These are phyloP conservation scores for Thyridium curvatum DNA, from an alignment of 2,329 filamentous ascomycete genomes.

Conservation along the genomic window DNA sequence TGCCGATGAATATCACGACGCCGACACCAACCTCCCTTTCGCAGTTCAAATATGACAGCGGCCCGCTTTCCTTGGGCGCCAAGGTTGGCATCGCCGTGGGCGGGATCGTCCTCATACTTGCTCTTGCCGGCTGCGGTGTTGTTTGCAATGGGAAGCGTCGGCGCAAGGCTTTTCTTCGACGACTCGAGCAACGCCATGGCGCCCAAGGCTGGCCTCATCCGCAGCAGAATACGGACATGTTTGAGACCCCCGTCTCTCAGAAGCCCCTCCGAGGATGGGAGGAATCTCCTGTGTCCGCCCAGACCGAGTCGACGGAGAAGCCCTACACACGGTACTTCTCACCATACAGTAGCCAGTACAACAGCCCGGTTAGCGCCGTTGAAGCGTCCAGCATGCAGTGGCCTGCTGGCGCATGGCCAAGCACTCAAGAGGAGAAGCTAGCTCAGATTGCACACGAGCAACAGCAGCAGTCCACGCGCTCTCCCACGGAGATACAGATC, in stretches of 20 bases:
- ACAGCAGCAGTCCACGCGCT: constrained; percentile 12
- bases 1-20: constrained; percentile 40
- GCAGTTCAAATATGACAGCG: constrained; percentile 32
- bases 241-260: constrained; percentile 49
- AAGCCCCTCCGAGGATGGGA: constrained; percentile 46
- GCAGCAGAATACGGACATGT: constrained; percentile 28
- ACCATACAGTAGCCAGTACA: constrained; percentile 54
- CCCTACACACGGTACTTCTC: constrained; percentile 42
- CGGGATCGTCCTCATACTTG: constrained; percentile 39
- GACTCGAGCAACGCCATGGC: constrained; percentile 32
- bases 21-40: constrained; percentile 34
- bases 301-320: constrained; percentile 23
- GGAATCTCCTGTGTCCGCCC: constrained; percentile 41
- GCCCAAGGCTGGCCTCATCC: constrained; percentile 35
- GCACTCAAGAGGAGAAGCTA: constrained; percentile 15
- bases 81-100: constrained; percentile 54
- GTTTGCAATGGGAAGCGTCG: constrained; percentile 51
- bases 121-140: constrained; percentile 42
- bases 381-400: constrained; percentile 27
- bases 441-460: constrained; percentile 16
- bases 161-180: constrained; percentile 43
- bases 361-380: constrained; percentile 45
- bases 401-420: constrained; percentile 20
- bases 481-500: constrained; percentile 23
- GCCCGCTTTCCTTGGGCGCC: constrained; percentile 43